phyloP scores from a whole-genome alignment of 2,329 filamentous ascomycete species.

The Alternaria sp. region DNA sequence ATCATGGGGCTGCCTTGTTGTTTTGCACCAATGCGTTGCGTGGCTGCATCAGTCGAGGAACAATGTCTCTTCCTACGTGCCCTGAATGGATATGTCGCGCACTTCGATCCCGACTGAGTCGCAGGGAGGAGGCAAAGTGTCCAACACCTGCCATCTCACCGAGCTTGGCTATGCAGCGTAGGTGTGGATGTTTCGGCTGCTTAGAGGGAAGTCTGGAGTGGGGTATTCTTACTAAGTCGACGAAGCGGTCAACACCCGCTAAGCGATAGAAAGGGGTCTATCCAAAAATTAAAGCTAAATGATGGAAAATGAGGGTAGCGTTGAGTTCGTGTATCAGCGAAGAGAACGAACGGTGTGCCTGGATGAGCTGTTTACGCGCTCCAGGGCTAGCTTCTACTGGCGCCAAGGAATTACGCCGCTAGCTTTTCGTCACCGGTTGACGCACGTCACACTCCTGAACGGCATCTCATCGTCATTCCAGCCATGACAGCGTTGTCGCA shows the following conservation, averaged over 20 bases:
- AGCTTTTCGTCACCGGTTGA: constrained; percentile 1
- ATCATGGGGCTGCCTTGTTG: constrained; percentile 11
- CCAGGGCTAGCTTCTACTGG: neutral
- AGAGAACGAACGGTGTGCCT: constrained; percentile 18
- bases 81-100: neutral
- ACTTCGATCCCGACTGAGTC: constrained; percentile 15
- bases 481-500: neutral
- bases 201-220: constrained; percentile 17
- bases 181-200: constrained; percentile 16
- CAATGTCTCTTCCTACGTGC: constrained; percentile 5
- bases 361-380: constrained; percentile 17
- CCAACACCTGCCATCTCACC: constrained; percentile 29
- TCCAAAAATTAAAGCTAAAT: constrained; percentile 14
- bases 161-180: constrained; percentile 11
- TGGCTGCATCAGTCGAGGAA: neutral
- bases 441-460: neutral
- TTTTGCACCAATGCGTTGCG: constrained; percentile 11
- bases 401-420: neutral
- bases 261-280: constrained; percentile 14
- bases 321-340: constrained; percentile 15
- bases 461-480: neutral
- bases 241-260: constrained; percentile 27
- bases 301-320: constrained; percentile 10
- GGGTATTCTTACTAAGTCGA: constrained; percentile 31
- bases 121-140: constrained; percentile 11